Base-by-base conservation (phyloP, 371 early-diverging fungal species). In the Actinomortierella wolfii region DNA sequence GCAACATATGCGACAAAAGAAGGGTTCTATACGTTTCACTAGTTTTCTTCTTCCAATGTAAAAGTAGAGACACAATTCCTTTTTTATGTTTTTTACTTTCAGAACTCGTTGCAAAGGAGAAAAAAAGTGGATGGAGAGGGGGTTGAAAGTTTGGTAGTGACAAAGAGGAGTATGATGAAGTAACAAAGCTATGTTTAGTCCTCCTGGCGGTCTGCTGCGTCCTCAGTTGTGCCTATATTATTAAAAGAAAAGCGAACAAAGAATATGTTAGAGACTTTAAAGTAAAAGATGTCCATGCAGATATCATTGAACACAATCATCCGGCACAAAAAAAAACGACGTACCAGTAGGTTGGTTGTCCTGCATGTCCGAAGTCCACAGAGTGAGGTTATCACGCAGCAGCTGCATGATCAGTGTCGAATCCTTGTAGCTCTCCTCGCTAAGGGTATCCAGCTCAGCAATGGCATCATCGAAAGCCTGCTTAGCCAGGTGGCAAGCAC, bases 351-450 rank as follows among this genome's bases (percentile, higher is more conserved):
- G n/a, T n/a, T n/a, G 25, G 34, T 11, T 34, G 4, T 96, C 97
- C 80, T 95, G 96, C 79, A 97, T 88, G 75, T 98, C 98, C 41
- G 96, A 93, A 53, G 99, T 97, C 99, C 99, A 99, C 71, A 99
- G 90, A 51, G 99, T 99, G 76, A 99, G 83, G 89, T 99, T 99
- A 82, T 99, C 99, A 78, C 99, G 89, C 69, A 99, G 87, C 58
- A 99, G 88, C 86, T 99, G 99, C 99, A 99, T 99, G 86, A 99
- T 99, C 64, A 99, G 89, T 45, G 99, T 99, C 57, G 96, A 96
- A 85, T 99, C 99, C 91, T 99, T 99, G 95, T 99, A 99, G 64
- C 94, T 94, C 79, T 99, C 99, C 84, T 99, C 99, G 78, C 92
- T 92, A 54, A 99, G 87, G 74, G 93, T 93, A 86, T 99, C 99